Base-by-base conservation (phyloP, 1,284 basidiomycete species). In the Pterulicium gracile region DNA sequence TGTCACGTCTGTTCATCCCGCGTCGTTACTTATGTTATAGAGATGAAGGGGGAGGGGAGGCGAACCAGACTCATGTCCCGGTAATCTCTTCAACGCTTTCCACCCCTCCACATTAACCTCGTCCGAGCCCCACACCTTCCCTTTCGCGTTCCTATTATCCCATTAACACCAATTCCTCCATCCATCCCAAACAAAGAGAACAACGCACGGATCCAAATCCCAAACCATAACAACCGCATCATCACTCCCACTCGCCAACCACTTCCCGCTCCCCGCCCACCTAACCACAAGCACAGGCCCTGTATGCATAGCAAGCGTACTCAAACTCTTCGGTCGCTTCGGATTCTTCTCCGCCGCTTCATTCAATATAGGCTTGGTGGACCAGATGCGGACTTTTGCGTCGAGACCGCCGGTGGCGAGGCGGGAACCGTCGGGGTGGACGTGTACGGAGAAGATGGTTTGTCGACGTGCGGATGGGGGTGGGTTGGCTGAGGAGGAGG, bases 41-140 rank as follows among this genome's bases (percentile, higher is more conserved):
- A 18, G 14, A 43, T n/a, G 39, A 24, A 22, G 19, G n/a, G 24
- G 43, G 22, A 27, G 15, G 47, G 20, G 17, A 5, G 24, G 61
- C 63, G 47, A 48, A 91, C 91, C 91, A 55, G 90, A 93, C 51
- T 90, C 88, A 61, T 98, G 95, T 0, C 92, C 96, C 20, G 91
- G 88, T 2, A 98, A 68, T 39, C 94, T 77, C 51, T 91, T 89
- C 55, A 94, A 63, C 2, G 93, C 88, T 59, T 94, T 95, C 95
- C 95, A 98, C 24, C 87, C 89, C 64, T 98, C 96, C n/a, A 97
- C 77, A 59, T 95, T 96, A 51, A 92, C 77, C 59, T 95, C 92
- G 55, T 92, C 88, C 18, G 88, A 85, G 2, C 93, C 92, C 78
- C 89, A 96, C 2, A 93, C 81, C 59, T 86, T 87, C 14, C 91